These are phyloP conservation scores for Clathrospora elynae DNA, from an alignment of 2,329 filamentous ascomycete genomes.

Conservation along the genomic window DNA sequence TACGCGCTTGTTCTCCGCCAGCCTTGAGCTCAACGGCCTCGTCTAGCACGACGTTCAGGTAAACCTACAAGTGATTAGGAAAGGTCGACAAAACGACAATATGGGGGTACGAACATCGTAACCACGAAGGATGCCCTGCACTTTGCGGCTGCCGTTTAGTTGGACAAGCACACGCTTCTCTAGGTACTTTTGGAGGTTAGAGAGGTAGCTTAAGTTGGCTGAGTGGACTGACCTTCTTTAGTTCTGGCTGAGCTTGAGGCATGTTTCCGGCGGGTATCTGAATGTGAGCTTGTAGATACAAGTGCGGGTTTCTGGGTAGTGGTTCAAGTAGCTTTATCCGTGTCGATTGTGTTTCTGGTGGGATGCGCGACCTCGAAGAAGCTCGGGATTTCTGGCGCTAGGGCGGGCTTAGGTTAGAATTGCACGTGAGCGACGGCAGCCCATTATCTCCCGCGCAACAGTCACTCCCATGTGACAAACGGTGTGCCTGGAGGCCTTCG, in stretches of 20 bases:
- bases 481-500: neutral
- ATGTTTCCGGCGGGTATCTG: conserved; percentile 61
- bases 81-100: neutral
- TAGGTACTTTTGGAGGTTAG: conserved; percentile 73
- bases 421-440: conserved; percentile 26
- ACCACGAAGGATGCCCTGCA: conserved; percentile 89
- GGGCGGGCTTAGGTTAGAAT: conserved; percentile 7
- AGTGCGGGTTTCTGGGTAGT: neutral
- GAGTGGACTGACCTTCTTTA: conserved; percentile 79
- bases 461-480: neutral
- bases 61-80: conserved; percentile 67
- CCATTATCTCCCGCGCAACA: conserved; percentile 24
- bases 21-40: conserved; percentile 95
- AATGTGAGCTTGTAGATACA: conserved; percentile 1
- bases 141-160: conserved; percentile 95
- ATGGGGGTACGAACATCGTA: conserved; percentile 77
- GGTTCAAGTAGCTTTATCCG: conserved; percentile 5
- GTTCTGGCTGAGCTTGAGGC: conserved; percentile 98
- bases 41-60: conserved; percentile 96
- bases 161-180: conserved; percentile 99
- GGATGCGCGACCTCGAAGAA: neutral
- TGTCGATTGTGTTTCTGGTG: conserved; percentile 9
- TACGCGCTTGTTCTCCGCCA: conserved; percentile 83
- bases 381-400: neutral
- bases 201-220: neutral